phyloP scores from a whole-genome alignment of 345 rosid species.

The Eucalyptus regnans region DNA sequence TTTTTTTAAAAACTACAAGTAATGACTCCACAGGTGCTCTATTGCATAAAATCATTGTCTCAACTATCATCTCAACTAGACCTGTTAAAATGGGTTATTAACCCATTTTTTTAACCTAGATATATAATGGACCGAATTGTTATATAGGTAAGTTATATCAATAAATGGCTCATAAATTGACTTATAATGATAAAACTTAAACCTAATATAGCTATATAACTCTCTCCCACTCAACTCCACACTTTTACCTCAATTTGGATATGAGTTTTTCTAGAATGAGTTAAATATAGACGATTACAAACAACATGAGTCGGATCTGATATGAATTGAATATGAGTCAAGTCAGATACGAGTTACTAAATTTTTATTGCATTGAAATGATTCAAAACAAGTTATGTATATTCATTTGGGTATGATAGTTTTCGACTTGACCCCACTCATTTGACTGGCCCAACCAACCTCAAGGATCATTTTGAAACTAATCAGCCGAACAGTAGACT shows the following conservation, averaged over 20 bases:
- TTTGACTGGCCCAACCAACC: neutral
- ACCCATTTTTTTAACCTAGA: neutral
- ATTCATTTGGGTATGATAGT: too few relatives aligned
- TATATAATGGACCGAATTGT: neutral
- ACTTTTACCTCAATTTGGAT: neutral
- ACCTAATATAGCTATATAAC: too few relatives aligned
- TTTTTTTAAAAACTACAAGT: neutral
- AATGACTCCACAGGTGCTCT: neutral
- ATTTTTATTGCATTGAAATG: too few relatives aligned
- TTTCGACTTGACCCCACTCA: accelerated
- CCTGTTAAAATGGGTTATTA: neutral
- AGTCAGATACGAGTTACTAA: too few relatives aligned
- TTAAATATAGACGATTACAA: accelerated
- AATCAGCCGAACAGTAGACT: neutral
- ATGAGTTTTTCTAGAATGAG: too few relatives aligned
- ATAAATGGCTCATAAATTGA: too few relatives aligned
- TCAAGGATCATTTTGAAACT: neutral
- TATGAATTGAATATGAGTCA: too few relatives aligned
- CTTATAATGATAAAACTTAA: neutral
- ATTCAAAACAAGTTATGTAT: too few relatives aligned
- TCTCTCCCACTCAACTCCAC: neutral
- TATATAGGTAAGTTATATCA: neutral
- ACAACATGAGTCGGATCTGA: accelerated
- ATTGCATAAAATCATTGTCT: neutral
- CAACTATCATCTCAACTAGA: neutral